Evolutionary conservation across 208 protist genomes (phyloP).

Genomic region (Cochliopodium minus): DNA sequence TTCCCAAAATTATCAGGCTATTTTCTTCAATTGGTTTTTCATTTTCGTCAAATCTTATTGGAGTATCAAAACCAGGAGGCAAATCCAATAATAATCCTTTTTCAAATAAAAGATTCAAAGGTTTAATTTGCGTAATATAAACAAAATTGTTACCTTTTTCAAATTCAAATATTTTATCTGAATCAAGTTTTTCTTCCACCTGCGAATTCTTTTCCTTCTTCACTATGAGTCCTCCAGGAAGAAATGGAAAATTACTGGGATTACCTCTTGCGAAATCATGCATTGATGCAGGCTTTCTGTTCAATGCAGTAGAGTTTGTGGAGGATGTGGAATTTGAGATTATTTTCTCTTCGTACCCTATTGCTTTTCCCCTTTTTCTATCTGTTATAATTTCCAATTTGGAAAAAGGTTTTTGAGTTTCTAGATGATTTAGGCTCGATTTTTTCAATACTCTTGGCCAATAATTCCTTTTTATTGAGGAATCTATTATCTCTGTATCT

Average conservation of each 20-base stretch:
- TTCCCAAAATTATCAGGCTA: too few relatives aligned
- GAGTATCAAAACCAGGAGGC: neutral
- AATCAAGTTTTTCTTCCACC: neutral
- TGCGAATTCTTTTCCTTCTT: neutral
- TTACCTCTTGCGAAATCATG: conserved; percentile 4
- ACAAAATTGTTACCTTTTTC: neutral
- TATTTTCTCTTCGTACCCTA: neutral
- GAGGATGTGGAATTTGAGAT: neutral
- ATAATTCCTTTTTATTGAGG: too few relatives aligned
- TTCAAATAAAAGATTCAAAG: neutral
- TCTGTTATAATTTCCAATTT: neutral
- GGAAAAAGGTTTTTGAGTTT: neutral
- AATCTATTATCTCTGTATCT: too few relatives aligned
- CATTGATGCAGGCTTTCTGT: neutral
- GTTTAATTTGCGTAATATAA: neutral
- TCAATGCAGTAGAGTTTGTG: neutral
- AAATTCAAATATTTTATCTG: neutral
- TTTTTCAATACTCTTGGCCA: neutral
- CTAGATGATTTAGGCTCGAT: neutral
- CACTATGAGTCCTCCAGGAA: neutral
- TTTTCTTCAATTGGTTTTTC: neutral
- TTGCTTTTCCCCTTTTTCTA: neutral
- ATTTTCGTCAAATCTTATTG: neutral
- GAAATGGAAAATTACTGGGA: neutral
- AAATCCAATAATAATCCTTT: neutral